phyloP scores from a whole-genome alignment of 2,329 filamentous ascomycete species.

The Venturia nashicola region DNA sequence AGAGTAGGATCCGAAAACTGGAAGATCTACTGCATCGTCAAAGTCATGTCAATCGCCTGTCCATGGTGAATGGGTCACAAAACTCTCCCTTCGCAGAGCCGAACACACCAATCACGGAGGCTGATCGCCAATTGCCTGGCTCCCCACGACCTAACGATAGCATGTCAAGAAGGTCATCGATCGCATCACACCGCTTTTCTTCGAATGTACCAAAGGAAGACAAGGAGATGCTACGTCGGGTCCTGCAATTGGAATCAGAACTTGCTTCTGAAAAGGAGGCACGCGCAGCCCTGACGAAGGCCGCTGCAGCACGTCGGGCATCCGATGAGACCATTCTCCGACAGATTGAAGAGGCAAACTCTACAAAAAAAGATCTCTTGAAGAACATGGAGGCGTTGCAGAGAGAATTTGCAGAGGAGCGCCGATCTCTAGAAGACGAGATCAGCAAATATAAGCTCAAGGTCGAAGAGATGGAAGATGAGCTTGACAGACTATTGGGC shows the following conservation, averaged over 20 bases:
- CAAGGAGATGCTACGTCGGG: conserved; percentile 47
- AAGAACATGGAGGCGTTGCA: conserved; percentile 90
- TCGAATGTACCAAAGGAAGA: conserved; percentile 47
- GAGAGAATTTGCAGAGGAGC: conserved; percentile 74
- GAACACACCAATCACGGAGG: conserved; percentile 6
- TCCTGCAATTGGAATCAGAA: conserved; percentile 64
- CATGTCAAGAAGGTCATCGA: conserved; percentile 45
- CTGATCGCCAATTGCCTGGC: neutral
- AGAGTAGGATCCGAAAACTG: conserved; percentile 79
- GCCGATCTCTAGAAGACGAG: conserved; percentile 71
- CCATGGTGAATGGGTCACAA: conserved; percentile 7
- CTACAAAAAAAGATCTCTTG: conserved; percentile 86
- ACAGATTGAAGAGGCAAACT: conserved; percentile 73
- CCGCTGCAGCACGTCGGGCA: conserved; percentile 1
- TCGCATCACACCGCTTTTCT: conserved; percentile 49
- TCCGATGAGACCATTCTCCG: conserved; percentile 44
- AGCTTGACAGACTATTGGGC: conserved; percentile 73
- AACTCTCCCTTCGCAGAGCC: conserved; percentile 2
- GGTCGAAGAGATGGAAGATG: conserved; percentile 82
- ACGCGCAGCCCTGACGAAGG: conserved; percentile 51
- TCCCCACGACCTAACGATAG: conserved; percentile 22
- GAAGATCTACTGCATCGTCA: conserved; percentile 89
- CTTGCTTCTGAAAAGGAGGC: conserved; percentile 61
- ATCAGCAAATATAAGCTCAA: conserved; percentile 63
- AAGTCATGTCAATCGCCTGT: conserved; percentile 41